Evolutionary conservation across 441 rosid species (phyloP).

Genomic region (Syzygium syzygioides): DNA sequence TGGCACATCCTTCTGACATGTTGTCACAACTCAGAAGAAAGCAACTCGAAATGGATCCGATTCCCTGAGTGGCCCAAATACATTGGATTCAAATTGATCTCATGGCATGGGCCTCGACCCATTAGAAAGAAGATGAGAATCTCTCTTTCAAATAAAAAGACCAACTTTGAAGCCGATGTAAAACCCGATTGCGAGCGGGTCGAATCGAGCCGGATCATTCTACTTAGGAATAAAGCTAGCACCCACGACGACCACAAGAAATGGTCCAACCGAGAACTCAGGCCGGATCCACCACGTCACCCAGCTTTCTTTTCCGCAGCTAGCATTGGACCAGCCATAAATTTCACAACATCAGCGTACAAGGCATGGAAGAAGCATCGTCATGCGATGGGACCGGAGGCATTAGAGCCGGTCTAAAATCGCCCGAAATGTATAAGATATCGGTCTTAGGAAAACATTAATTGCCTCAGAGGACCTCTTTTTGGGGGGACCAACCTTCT

Average conservation of each 20-base stretch:
- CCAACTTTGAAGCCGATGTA: background rate
- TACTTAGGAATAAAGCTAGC: background rate
- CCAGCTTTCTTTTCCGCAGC: background rate
- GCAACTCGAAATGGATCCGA: background rate
- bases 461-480: background rate
- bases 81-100: background rate
- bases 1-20: background rate
- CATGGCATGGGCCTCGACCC: background rate
- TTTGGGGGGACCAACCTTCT: background rate
- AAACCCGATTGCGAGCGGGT: background rate
- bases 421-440: background rate
- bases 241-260: background rate
- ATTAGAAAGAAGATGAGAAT: background rate
- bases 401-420: background rate
- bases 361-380: background rate
- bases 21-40: background rate
- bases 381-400: background rate
- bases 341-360: background rate
- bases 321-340: background rate
- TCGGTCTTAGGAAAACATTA: too few relatives aligned
- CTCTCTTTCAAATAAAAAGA: background rate
- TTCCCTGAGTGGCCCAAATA: background rate
- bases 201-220: background rate
- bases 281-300: background rate
- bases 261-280: background rate